Evolutionary conservation across 352 stramenopile genomes (phyloP), one percentile per base, ranked within the genome.

Genomic region (Pythium insidiosum): DNA sequence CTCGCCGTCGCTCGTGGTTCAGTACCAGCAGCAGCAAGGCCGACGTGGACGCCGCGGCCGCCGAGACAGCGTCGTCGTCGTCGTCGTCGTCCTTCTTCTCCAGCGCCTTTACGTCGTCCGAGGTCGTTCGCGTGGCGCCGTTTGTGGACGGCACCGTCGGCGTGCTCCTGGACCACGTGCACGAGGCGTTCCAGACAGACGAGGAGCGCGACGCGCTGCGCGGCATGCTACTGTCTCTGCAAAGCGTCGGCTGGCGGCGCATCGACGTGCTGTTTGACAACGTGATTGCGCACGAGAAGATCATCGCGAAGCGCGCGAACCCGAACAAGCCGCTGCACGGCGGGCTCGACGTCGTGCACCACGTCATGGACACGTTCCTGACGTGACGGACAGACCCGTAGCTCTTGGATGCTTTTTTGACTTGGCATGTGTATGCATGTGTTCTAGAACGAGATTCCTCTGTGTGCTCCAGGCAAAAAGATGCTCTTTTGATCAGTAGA

Each of bases 241-340:
- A 91, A 52, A 82, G 68, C 50, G 54, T 88, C 6, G 70, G 73
- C 11, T 91, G 75, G 73, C 64, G 75, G 18, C 73, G 78, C 6
- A 68, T 87, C 18, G 78, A 91, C 47, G 68, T 84, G 3, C 23
- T 84, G 22, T 87, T 91, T 41, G 63, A 80, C 35, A 82, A 67
- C 24, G 56, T 80, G 1, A 43, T 91, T 22, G 77, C 74, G 6
- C 78, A 91, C 42, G 73, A 87, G 47, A 72, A 78, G 46, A 91
- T 91, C 54, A 85, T 91, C 49, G 78, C 75, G 29, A 89, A 88
- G 52, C 67, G 74, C 46, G 66, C 73, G 10, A 79, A 77, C 22
- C 53, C 65, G 10, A 31, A 65, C 43, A 85, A 82, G 49, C 63
- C 72, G 3, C 36, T 71, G 19, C 64, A 78, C 21, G 83, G 68